Percentiles rank a stretch among this genome's conserved stretches.
Evolutionary conservation across 2,329 filamentous ascomycete genomes (phyloP).

Genomic region (Aureobasidium sp.): DNA sequence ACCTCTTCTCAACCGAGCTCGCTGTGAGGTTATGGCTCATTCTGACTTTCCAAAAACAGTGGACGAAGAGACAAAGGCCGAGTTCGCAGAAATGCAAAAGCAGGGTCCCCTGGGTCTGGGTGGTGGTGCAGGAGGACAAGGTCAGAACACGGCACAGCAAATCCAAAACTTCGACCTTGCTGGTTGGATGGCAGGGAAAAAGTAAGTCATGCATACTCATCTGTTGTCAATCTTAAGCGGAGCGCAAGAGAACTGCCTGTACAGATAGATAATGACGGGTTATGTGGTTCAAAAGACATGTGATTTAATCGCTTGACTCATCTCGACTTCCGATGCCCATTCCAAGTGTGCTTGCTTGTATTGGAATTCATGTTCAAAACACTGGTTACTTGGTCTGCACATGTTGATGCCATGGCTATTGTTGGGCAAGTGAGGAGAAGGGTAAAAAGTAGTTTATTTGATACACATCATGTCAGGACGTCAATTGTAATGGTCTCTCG

Average conservation of each 20-base stretch:
- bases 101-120: slow-evolving; percentile 48
- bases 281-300: not conserved
- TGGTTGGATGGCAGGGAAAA: slow-evolving; percentile 56
- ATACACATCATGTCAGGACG: slow-evolving; percentile 10
- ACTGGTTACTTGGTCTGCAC: not conserved
- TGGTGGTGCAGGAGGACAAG: slow-evolving; percentile 15
- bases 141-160: slow-evolving; percentile 37
- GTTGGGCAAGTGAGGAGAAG: not conserved
- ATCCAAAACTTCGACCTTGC: slow-evolving; percentile 60
- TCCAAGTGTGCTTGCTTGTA: not conserved
- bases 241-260: not conserved
- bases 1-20: not conserved
- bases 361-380: too few species aligned
- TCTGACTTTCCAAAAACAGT: slow-evolving; percentile 46
- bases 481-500: not conserved
- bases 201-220: not conserved
- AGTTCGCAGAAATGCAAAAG: slow-evolving; percentile 87
- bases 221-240: not conserved
- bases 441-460: not conserved
- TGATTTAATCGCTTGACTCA: not conserved
- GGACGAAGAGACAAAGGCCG: slow-evolving; percentile 91
- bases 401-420: not conserved
- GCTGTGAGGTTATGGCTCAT: not conserved
- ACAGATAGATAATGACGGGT: not conserved
- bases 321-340: not conserved